These are phyloP conservation scores for Pelargonium nanum DNA, from an alignment of 345 rosid genomes.

Conservation along the genomic window DNA sequence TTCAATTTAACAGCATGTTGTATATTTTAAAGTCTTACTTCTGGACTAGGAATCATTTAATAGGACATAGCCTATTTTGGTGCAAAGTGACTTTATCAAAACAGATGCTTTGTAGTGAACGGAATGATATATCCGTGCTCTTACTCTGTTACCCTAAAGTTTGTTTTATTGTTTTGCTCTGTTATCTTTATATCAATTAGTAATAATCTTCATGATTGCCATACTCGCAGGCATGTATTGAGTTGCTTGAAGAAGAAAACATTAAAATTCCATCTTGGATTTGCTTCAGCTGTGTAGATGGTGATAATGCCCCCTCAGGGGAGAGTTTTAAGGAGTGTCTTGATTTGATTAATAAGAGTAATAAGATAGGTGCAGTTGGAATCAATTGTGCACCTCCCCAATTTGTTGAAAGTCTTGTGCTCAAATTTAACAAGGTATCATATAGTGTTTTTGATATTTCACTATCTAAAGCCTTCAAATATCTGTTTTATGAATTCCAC, in stretches of 20 bases:
- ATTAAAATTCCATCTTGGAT: conserved; percentile 75
- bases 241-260: conserved; percentile 74
- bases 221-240: conserved; percentile 55
- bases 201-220: background rate
- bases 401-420: conserved; percentile 46
- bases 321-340: conserved; percentile 68
- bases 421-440: conserved; percentile 49
- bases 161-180: no score
- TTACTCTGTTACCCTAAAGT: no score
- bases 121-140: no score
- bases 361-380: conserved; percentile 56
- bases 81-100: background rate
- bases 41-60: no score
- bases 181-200: no score
- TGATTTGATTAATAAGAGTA: conserved; percentile 48
- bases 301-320: conserved; percentile 73
- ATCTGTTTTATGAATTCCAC: background rate
- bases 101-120: background rate
- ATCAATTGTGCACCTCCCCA: conserved; percentile 88
- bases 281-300: conserved; percentile 75
- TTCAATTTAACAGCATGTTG: background rate
- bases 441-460: background rate
- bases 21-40: background rate
- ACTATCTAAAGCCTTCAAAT: background rate
- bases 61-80: background rate